Base-by-base conservation (phyloP, 2,329 filamentous ascomycete species). In the Aureobasidium sp. region DNA sequence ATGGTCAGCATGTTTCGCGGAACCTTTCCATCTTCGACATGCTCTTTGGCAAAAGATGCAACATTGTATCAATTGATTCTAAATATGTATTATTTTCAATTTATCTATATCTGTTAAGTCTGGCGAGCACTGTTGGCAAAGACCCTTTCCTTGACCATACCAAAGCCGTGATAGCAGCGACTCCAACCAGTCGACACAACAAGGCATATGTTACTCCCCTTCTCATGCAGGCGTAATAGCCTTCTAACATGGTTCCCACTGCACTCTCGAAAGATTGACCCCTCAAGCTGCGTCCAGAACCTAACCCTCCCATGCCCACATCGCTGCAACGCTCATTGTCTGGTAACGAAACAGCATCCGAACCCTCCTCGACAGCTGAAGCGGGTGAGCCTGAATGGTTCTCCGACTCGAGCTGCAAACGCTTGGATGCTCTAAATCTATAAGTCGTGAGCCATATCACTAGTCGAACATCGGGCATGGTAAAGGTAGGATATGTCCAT, bases 401-500 rank as follows among this genome's bases (percentile, higher is more conserved):
- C 32, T 52, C 65, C 53, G 51, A 50, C 44, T 53, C 48, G 4
- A 64, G 70, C 57, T 65, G 68, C 61, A 63, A 60, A 58, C 63
- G 69, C 61, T 85, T 85, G 61, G 76, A 75, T 64, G 78, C 76
- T 62, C 82, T 81, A 68, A 88, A 81, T 7, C 75, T 73, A 65
- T 82, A 81, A 0, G 85, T 87, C 68, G 87, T 72, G 10, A 85
- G 69, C 76, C 80, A 85, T 60, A 88, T 79, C 12, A 84, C 75
- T 36, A 84, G 74, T 6, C 82, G 77, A 3, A 88, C 77, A 67
- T 89, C 87, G 62, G 78, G 78, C 1, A 82, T 78, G 0, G 85
- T 87, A 69, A 89, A 88, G 1, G 84, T 88, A 0, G 87, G 87
- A 68, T 87, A 88, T 34, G 80, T 81, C 85, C 86, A 89, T 29